Percentiles rank a stretch among this genome's conserved stretches.
These are phyloP conservation scores for Mortierella sp. DNA, from an alignment of 371 early-diverging fungal genomes.

Conservation along the genomic window DNA sequence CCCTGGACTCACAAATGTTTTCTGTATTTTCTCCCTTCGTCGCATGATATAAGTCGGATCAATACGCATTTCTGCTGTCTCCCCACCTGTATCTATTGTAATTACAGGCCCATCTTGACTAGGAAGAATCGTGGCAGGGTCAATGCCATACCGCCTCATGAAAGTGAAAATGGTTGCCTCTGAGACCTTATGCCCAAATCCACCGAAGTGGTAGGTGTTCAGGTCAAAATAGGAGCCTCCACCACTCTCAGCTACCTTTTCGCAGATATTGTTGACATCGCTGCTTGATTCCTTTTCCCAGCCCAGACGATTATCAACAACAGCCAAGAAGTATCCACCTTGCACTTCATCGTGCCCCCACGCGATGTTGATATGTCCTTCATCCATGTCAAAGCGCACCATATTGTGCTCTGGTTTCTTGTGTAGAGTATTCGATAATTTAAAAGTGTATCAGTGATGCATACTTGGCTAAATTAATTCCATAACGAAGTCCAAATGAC, in stretches of 20 bases:
- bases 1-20: not conserved
- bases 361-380: constrained; percentile 13
- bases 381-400: constrained; percentile 26
- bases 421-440: too few species aligned
- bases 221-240: constrained; percentile 26
- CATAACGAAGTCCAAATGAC: too few species aligned
- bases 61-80: constrained; percentile 1
- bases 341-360: constrained; percentile 28
- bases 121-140: constrained; percentile 21
- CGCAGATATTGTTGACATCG: constrained; percentile 12
- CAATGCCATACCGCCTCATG: constrained; percentile 42
- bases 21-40: not conserved
- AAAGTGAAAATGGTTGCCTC: constrained; percentile 35
- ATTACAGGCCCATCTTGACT: too few species aligned
- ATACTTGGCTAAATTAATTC: too few species aligned
- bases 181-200: constrained; percentile 30
- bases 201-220: constrained; percentile 12
- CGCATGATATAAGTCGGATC: not conserved
- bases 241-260: not conserved
- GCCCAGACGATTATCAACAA: constrained; percentile 18
- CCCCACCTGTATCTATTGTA: too few species aligned
- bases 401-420: too few species aligned
- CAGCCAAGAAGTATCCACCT: constrained; percentile 30
- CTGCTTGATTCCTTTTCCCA: constrained; percentile 2
- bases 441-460: too few species aligned